Evolutionary conservation across 75 land plant genomes (phyloP).

Genomic region (Cryptomeria japonica): DNA sequence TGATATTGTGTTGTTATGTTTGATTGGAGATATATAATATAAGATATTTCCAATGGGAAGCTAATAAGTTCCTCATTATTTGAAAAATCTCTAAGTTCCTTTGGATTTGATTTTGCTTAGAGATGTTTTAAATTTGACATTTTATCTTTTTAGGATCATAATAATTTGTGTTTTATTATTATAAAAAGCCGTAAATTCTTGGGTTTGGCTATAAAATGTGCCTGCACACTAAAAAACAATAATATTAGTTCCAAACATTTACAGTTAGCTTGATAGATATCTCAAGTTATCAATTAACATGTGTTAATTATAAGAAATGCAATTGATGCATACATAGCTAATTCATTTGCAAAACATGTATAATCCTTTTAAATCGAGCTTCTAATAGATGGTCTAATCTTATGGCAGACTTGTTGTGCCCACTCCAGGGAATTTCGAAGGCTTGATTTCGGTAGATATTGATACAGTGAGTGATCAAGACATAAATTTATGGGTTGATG

Average conservation of each 20-base stretch:
- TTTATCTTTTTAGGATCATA: neutral
- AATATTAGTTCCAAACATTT: neutral
- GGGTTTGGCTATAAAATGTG: neutral
- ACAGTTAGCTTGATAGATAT: neutral
- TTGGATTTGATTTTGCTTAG: neutral
- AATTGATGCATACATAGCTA: neutral
- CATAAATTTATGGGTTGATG: neutral
- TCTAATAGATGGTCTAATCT: neutral
- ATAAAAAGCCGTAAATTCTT: neutral
- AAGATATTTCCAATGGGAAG: neutral
- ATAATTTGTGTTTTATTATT: neutral
- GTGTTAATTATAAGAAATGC: neutral
- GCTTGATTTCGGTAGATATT: conserved; percentile 30
- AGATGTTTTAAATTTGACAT: neutral
- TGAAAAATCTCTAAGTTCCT: neutral
- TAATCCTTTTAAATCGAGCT: neutral
- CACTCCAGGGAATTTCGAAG: conserved; percentile 41
- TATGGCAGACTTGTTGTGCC: conserved; percentile 24
- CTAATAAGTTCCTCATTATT: neutral
- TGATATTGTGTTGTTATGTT: neutral
- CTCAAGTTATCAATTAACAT: neutral
- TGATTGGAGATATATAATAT: neutral
- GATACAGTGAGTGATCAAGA: conserved; percentile 14
- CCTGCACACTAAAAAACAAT: neutral
- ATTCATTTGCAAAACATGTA: neutral